Evolutionary conservation across 2,329 filamentous ascomycete species (phyloP).

Genomic region (Penicillium sp.): DNA sequence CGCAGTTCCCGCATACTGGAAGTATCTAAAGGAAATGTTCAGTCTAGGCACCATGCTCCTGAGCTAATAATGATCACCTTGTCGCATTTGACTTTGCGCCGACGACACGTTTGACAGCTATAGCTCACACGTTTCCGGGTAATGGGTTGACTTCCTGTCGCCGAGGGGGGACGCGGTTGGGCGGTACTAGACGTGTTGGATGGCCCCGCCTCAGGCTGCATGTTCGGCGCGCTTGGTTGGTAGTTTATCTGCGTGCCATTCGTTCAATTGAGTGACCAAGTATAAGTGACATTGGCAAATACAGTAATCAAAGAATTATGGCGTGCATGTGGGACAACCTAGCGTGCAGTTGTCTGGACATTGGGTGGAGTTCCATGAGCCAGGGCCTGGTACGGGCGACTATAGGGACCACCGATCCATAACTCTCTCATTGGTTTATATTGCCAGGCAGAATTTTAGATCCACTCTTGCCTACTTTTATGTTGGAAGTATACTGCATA

Average conservation of each 20-base stretch:
- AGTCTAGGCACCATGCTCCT: not conserved
- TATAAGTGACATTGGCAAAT: not conserved
- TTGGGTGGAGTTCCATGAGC: too few species aligned
- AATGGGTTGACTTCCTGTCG: conserved; percentile 34
- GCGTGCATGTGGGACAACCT: not conserved
- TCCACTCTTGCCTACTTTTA: too few species aligned
- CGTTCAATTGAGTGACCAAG: not conserved
- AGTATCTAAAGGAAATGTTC: conserved; percentile 33
- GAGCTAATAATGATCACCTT: conserved; percentile 23
- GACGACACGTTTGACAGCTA: conserved; percentile 47
- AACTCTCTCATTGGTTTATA: too few species aligned
- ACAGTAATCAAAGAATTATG: not conserved
- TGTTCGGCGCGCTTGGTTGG: not conserved
- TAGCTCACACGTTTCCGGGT: conserved; percentile 49
- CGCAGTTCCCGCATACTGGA: conserved; percentile 47
- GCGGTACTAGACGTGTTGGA: not conserved
- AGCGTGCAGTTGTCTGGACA: not conserved
- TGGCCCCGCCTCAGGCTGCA: not conserved
- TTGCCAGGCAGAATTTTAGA: too few species aligned
- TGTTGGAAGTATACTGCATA: too few species aligned
- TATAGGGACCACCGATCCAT: too few species aligned
- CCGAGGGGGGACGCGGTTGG: not conserved
- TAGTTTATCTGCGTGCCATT: not conserved
- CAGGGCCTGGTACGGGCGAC: too few species aligned
- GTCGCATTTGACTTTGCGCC: conserved; percentile 50